Percentiles rank a stretch among this genome's conserved stretches.
Conservation (phyloP, 352 stramenopile species). For the Phytophthora meadii region DNA sequence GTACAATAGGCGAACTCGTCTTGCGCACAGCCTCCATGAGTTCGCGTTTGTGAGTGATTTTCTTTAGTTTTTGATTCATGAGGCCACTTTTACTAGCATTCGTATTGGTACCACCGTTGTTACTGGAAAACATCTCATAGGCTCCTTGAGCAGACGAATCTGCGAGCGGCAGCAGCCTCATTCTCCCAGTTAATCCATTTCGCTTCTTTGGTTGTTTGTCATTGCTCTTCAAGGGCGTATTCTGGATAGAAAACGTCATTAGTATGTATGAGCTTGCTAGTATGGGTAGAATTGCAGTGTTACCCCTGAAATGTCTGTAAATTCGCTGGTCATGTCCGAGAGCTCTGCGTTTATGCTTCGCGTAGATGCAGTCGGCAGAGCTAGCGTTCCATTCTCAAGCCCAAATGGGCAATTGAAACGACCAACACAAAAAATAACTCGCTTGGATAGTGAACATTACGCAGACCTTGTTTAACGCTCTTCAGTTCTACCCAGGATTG, state of each 20-base stretch:
- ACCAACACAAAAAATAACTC: slow-evolving; percentile 39
- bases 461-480: too few species aligned
- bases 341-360: slow-evolving; percentile 15
- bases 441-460: too few species aligned
- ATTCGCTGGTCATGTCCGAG: slow-evolving; percentile 49
- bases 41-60: slow-evolving; percentile 81
- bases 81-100: slow-evolving; percentile 34
- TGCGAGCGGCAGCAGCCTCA: slow-evolving; percentile 58
- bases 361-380: slow-evolving; percentile 21
- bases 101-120: slow-evolving; percentile 34
- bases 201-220: slow-evolving; percentile 64
- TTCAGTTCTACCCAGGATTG: too few species aligned
- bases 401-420: slow-evolving; percentile 36
- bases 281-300: slow-evolving; percentile 4
- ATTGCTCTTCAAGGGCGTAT: slow-evolving; percentile 37
- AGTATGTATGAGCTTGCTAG: too few species aligned
- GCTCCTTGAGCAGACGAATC: slow-evolving; percentile 38
- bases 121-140: slow-evolving; percentile 42
- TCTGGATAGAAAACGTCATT: slow-evolving; percentile 7
- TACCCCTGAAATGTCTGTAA: slow-evolving; percentile 66
- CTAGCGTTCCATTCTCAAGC: slow-evolving; percentile 34
- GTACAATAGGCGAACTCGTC: slow-evolving; percentile 68
- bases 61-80: slow-evolving; percentile 56
- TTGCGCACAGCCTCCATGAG: slow-evolving; percentile 81
- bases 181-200: slow-evolving; percentile 41